A percentile compares a stretch with the other conserved stretches of the same genome.
Conservation (phyloP, 768 basidiomycete species). For the Rhodosporidiobolus sp. region DNA sequence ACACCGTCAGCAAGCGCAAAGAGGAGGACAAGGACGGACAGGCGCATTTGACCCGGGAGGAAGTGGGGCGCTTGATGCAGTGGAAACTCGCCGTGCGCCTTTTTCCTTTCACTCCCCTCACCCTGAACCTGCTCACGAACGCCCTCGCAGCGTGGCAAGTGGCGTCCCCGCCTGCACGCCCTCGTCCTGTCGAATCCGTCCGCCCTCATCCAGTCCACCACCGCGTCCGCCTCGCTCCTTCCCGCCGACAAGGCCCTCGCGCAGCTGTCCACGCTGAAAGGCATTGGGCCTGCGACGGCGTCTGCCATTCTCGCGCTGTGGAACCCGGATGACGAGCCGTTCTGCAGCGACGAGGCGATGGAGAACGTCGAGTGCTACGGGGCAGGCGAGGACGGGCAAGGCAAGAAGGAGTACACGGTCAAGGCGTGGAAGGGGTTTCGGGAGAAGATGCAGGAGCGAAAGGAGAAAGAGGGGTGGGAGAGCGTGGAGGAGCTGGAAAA, state of each 20-base stretch:
- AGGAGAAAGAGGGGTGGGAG: slow-evolving; percentile 21
- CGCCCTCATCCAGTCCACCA: slow-evolving; percentile 14
- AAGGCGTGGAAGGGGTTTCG: slow-evolving; percentile 22
- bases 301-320: slow-evolving; percentile 31
- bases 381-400: background rate
- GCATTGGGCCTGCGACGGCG: slow-evolving; percentile 41
- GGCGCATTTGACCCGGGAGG: slow-evolving; percentile 8
- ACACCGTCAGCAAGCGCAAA: background rate
- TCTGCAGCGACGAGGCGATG: slow-evolving; percentile 32
- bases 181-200: slow-evolving; percentile 16
- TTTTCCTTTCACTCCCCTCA: background rate
- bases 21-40: background rate
- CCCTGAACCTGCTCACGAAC: no score
- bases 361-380: background rate
- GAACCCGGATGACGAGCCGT: slow-evolving; percentile 6
- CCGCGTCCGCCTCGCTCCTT: background rate
- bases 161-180: slow-evolving; percentile 16
- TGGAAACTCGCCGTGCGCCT: slow-evolving; percentile 39
- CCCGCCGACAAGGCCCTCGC: slow-evolving; percentile 6
- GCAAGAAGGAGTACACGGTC: slow-evolving; percentile 31
- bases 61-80: slow-evolving; percentile 31
- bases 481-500: slow-evolving; percentile 22
- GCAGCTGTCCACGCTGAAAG: slow-evolving; percentile 23
- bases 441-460: slow-evolving; percentile 16
- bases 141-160: slow-evolving; percentile 38